Base-by-base conservation (phyloP, 1,284 basidiomycete genomes). In the Apiotrichum akiyoshidainum region DNA sequence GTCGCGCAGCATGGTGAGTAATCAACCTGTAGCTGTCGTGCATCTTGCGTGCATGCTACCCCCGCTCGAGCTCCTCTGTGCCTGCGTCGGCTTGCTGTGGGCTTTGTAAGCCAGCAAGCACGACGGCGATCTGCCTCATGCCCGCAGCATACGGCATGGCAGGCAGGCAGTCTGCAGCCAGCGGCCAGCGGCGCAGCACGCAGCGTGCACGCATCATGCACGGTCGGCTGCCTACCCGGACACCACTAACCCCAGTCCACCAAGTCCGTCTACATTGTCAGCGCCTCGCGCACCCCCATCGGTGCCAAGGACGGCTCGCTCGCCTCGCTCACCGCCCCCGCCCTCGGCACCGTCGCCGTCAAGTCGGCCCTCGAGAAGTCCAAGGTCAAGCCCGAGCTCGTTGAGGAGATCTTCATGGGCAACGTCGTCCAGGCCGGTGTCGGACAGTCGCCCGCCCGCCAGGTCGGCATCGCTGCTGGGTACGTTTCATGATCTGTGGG, bases 351-450 rank as follows among this genome's bases (percentile, higher is more conserved):
- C 48, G 81, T 87, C 52, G 96, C 92, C 50, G 85, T 98, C 75
- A 96, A 94, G 80, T 88, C 89, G 70, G 94, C 93, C 46, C 83
- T 98, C 69, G 83, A 86, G 69, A 84, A 87, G 58, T 87, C 87
- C 47, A 86, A 87, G 58, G 83, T 99, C 74, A 85, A 89, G 71
- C 87, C 94, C 17, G 82, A 86, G 10, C 79, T 85, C 64, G 87
- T 93, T 49, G 92, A 99, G 79, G 96, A 99, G 81, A 82, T 97
- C 71, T 98, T 90, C 84, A 89, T 98, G 75, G 96, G 96, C 67
- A 94, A 99, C 73, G 92, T 95, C 75, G 86, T 99, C 59, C 92
- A 95, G 78, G 92, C 95, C 26, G 95, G 95, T 70, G 88, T 92
- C 51, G 93, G 93, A 52, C 93, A 98, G 77, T 92, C 90, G 41